These are phyloP conservation scores for Vaucheria bursata DNA, from an alignment of 352 stramenopile genomes.

Conservation along the genomic window DNA sequence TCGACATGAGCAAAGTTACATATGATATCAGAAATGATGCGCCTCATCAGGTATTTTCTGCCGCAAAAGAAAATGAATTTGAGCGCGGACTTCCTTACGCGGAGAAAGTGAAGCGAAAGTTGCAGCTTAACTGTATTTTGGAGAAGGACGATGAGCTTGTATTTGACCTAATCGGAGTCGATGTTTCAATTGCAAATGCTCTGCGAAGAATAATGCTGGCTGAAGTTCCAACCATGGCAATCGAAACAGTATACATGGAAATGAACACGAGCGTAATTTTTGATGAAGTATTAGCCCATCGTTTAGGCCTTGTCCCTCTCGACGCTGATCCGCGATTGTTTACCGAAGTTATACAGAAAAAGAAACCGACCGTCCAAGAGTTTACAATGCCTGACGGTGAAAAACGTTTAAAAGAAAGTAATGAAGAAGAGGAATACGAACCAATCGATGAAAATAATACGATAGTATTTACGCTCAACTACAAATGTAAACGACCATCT, in stretches of 20 bases:
- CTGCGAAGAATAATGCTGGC: constrained; percentile 75
- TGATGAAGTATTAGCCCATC: constrained; percentile 79
- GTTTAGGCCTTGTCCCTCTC: constrained; percentile 55
- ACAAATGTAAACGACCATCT: neutral
- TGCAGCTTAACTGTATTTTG: neutral
- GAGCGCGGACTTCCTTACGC: neutral
- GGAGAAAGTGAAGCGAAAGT: neutral
- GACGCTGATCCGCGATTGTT: constrained; percentile 49
- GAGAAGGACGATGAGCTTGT: constrained; percentile 63
- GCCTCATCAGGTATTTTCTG: neutral
- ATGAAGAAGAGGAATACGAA: constrained; percentile 71
- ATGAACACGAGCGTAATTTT: constrained; percentile 87
- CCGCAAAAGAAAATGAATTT: neutral
- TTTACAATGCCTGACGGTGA: constrained; percentile 16
- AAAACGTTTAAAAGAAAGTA: constrained; percentile 26
- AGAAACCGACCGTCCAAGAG: neutral
- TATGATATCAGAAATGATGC: neutral
- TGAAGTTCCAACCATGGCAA: constrained; percentile 81
- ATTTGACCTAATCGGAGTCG: constrained; percentile 79
- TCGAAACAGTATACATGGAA: constrained; percentile 84
- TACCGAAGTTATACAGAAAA: constrained; percentile 9
- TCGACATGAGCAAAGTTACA: neutral
- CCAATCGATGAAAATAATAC: constrained; percentile 84
- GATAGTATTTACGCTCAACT: constrained; percentile 74
- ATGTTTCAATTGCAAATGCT: constrained; percentile 80